Base-by-base conservation (phyloP, 2,329 filamentous ascomycete species). In the Xylaria sp. region DNA sequence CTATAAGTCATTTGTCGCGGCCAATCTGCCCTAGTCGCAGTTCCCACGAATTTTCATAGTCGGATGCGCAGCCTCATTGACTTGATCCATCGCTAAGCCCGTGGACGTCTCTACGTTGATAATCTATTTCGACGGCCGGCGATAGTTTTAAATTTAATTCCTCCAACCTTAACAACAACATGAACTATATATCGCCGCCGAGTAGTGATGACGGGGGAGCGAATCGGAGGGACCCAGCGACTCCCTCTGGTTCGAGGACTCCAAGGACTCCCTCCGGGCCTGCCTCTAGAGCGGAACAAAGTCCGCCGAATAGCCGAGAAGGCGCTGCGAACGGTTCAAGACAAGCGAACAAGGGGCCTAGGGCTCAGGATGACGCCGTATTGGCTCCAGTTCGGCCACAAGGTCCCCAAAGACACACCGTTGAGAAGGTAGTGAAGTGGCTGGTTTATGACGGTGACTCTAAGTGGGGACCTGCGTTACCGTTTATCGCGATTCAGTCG, bases 391-490 rank as follows among this genome's bases (percentile, higher is more conserved):
- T n/a, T n/a, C 52, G 37, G 18, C 37, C 13, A 5, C 29, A 7
- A 3, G 5, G 3, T 34, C 29, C 29, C 29, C 8, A 34, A 13
- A 39, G 34, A 18, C 18, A n/a, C 19, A 8, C 8, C 34, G 21
- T 4, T 13, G 2, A 21, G 5, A 46, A 39, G 17, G 19, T 13
- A 8, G 38, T 18, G 9, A 13, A 17, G 38, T 16, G 26, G 18
- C 19, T 24, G 21, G 43, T 13, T 42, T 47, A 50, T 7, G 54
- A 59, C 17, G 44, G 51, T 7, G 50, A 57, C 9, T 20, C 4
- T 3, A 57, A 57, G 58, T 63, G 58, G 56, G 54, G 54, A 4
- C 48, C 52, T 4, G 57, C 57, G 20, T 21, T 34, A 7, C 44
- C 42, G 7, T 41, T 48, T 17, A 42, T 58, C 13, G 39, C 37